Conservation (phyloP, 352 stramenopile genomes). For the Phytophthora fragariae region DNA sequence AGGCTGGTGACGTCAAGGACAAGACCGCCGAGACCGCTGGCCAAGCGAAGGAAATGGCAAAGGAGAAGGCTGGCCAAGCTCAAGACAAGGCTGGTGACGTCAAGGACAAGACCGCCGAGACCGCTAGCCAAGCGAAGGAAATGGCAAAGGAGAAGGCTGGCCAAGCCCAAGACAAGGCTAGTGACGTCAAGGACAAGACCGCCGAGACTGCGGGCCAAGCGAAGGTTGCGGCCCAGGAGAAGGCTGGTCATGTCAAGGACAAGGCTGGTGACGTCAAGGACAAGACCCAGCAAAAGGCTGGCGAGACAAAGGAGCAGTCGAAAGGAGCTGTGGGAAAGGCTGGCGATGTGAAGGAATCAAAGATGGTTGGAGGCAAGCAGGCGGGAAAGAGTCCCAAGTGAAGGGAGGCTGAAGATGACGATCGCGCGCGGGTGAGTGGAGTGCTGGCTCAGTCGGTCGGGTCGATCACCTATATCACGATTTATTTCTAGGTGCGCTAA, state of each 20-base stretch:
- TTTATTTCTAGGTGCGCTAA: constrained; percentile 37
- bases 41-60: constrained; percentile 30
- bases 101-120: constrained; percentile 28
- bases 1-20: constrained; percentile 30
- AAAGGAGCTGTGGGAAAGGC: constrained; percentile 20
- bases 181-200: constrained; percentile 24
- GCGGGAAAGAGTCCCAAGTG: constrained; percentile 27
- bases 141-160: constrained; percentile 26
- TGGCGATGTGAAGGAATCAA: constrained; percentile 23
- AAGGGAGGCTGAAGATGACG: constrained; percentile 29
- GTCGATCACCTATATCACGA: constrained; percentile 41
- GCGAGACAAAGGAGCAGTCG: constrained; percentile 24
- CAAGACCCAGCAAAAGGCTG: constrained; percentile 20
- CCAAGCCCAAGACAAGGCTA: constrained; percentile 10
- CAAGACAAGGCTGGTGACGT: constrained; percentile 25
- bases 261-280: constrained; percentile 31
- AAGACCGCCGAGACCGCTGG: constrained; percentile 22
- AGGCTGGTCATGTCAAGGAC: constrained; percentile 1
- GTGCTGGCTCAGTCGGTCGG: constrained; percentile 16
- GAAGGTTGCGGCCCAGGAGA: constrained; percentile 33
- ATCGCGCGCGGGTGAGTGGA: constrained; percentile 9
- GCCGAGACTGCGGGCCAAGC: constrained; percentile 25
- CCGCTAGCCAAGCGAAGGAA: constrained; percentile 26
- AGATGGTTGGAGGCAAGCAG: background rate
- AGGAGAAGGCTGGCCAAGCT: constrained; percentile 15